Conservation (phyloP, 495 filamentous ascomycete species). For the Wilcoxina mikolae region DNA sequence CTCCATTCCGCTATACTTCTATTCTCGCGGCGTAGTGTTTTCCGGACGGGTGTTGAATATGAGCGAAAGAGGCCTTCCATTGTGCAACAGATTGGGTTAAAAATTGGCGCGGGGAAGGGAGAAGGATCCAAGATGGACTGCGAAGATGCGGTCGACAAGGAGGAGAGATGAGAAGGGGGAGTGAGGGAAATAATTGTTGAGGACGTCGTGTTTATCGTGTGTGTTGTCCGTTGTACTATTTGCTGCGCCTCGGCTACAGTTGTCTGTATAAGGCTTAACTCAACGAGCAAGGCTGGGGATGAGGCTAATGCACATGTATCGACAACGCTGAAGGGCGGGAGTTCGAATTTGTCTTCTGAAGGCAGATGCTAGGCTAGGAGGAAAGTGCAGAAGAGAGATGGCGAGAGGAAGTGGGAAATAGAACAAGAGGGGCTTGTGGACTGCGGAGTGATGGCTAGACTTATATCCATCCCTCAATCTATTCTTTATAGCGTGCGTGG, state of each 20-base stretch:
- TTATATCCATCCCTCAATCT: too few relatives aligned
- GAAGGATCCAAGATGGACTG: background rate
- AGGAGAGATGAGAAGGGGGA: background rate
- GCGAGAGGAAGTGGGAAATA: background rate
- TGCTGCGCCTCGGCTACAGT: background rate
- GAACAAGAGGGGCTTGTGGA: too few relatives aligned
- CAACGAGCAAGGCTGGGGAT: background rate
- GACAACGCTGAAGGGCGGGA: too few relatives aligned
- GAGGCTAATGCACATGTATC: too few relatives aligned
- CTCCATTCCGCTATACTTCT: conserved; percentile 2
- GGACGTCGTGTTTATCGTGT: background rate
- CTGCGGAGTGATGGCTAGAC: too few relatives aligned
- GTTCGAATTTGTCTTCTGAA: too few relatives aligned
- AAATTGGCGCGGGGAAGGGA: background rate
- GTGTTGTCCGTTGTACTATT: background rate
- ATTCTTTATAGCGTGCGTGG: too few relatives aligned
- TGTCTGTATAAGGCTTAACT: background rate
- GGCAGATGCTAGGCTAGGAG: too few relatives aligned
- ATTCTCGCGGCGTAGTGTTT: conserved; percentile 1
- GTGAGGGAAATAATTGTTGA: background rate
- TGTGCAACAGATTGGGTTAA: conserved; percentile 1
- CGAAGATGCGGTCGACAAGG: background rate
- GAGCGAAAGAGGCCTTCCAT: conserved; percentile 1
- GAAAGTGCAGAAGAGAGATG: background rate
- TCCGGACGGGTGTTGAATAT: background rate